Evolutionary conservation across 2,329 filamentous ascomycete species (phyloP), one percentile per base, ranked within the genome.

Genomic region (Sarocladium kiliense): DNA sequence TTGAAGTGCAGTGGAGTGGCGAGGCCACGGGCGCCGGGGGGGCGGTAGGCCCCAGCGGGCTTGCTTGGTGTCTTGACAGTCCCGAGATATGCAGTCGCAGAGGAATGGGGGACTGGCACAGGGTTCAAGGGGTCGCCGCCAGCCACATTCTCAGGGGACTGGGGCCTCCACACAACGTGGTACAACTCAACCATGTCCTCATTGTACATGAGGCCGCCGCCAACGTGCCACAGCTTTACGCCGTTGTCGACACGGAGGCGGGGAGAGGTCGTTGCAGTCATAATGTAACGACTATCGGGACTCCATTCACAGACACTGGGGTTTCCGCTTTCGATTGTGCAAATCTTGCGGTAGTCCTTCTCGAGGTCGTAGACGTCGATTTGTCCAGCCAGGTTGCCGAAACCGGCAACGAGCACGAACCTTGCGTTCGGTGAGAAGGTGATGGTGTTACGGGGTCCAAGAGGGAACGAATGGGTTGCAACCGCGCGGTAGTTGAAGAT

Each of bases 241-340:
- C 93, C 94, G 65, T 99, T 99, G 76, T 99, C 94, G 42, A 99
- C 94, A 62, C 94, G 88, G 57, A 99, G 83, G 60, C 94, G 87
- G 4, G 94, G 94, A 62, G 91, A 97, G 14, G 93, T 97, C 19
- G 93, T 99, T n/a, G 94, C 94, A 41, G 94, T 97, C 77, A 99
- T 81, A 68, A 99, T 92, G 71, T 92, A 94, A 66, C 88, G 89
- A 64, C 93, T 95, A 71, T 99, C 94, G 5, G 94, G 91, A 65
- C 91, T 96, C 94, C 94, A 99, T 68, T 94, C 87, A 76, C 94
- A 99, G 59, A 97, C 88, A 67, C 91, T 97, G 53, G 94, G 89
- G 72, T 96, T 99, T 66, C 91, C 90, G 55, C 91, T 93, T 74
- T 97, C 91, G 62, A 99, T 94, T 47, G 92, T 97, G 74, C 85